Evolutionary conservation across 2,329 filamentous ascomycete species (phyloP), one percentile per base, ranked within the genome.

Genomic region (Colletotrichum melonis): DNA sequence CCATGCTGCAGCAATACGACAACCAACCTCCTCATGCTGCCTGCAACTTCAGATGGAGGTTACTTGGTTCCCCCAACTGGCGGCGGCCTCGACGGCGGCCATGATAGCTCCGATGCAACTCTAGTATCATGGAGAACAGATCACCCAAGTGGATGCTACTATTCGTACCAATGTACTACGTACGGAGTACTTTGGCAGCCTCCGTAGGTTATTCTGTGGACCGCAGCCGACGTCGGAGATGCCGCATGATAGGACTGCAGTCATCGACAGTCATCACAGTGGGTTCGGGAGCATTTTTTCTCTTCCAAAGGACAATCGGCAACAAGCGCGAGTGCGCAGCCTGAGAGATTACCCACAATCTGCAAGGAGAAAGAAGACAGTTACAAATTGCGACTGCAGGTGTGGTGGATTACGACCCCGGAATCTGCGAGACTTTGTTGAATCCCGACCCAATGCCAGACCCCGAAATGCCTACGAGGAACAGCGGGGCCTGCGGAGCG

Each of bases 141-240:
- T 64, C 54, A 14, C 4, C 14, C 57, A 38, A 49, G 70, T 60
- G 70, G 66, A 19, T 57, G 30, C 49, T 30, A 16, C 22, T 49
- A n/a, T 32, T 24, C 32, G 32, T 35, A 35, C 32, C 32, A 35
- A 35, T 35, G 16, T 42, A 42, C 38, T 19, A 7, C 38, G 28
- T 26, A n/a, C 42, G 16, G 19, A 56, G 24, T 52, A 28, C 19
- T 52, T 55, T 52, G 30, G 38, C 46, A 49, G 38, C 19, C 46
- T 19, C 32, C 8, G 42, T 60, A 70, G 67, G 71, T 70, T 73
- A 65, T 73, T 70, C 22, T 57, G 67, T 73, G 71, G 67, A 70
- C 38, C 71, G 28, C 35, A 56, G 60, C 60, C 60, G 71, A 70
- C 56, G 60, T 73, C 66, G 71, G 60, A 72, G 69, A 49, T n/a